These are phyloP conservation scores for Chrysoporthe deuterocubensis DNA, from an alignment of 2,329 filamentous ascomycete genomes.

Conservation along the genomic window DNA sequence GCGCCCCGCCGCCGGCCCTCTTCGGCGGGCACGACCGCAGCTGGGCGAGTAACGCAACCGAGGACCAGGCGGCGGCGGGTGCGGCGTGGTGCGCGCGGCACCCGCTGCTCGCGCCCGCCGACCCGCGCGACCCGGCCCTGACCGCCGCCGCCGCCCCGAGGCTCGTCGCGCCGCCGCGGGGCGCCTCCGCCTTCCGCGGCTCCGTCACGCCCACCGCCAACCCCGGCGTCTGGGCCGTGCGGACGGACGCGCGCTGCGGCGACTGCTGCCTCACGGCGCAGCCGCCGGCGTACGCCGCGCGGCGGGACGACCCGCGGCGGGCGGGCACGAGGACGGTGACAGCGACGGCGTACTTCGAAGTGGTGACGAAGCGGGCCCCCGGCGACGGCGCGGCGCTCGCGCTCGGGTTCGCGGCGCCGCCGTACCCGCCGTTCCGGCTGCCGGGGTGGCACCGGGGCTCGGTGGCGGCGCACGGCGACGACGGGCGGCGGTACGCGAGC, in stretches of 20 bases:
- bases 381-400: slow-evolving; percentile 48
- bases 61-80: slow-evolving; percentile 65
- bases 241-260: slow-evolving; percentile 46
- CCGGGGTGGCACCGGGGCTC: slow-evolving; percentile 82
- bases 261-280: slow-evolving; percentile 71
- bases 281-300: slow-evolving; percentile 69
- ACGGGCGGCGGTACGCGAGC: slow-evolving; percentile 76
- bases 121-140: slow-evolving; percentile 51
- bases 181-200: slow-evolving; percentile 44
- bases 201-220: slow-evolving; percentile 37
- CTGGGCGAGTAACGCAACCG: slow-evolving; percentile 70
- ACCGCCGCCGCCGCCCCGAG: slow-evolving; percentile 54
- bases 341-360: slow-evolving; percentile 74
- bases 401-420: slow-evolving; percentile 72
- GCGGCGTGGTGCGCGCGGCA: slow-evolving; percentile 67
- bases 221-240: slow-evolving; percentile 51
- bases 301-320: slow-evolving; percentile 62
- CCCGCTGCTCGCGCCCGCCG: slow-evolving; percentile 60
- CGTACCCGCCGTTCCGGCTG: slow-evolving; percentile 77
- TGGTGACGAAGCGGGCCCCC: slow-evolving; percentile 53
- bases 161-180: slow-evolving; percentile 51
- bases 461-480: slow-evolving; percentile 78
- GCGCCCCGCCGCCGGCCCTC: slow-evolving; percentile 74
- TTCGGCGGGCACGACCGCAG: slow-evolving; percentile 67
- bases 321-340: too few relatives aligned